phyloP scores from a whole-genome alignment of 2,329 filamentous ascomycete species.

The Talaromyces sp. region DNA sequence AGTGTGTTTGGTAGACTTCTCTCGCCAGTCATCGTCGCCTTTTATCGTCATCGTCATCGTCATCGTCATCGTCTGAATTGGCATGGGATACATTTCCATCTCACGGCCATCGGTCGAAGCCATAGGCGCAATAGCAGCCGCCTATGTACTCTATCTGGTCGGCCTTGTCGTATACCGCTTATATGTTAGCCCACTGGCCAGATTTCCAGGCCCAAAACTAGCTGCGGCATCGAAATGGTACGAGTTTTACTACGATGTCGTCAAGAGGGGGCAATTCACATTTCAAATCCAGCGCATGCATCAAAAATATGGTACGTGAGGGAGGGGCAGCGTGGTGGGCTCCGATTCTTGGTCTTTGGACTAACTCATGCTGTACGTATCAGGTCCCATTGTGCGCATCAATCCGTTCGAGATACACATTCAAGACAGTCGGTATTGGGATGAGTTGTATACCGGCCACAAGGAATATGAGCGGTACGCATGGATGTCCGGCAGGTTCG shows the following conservation, averaged over 20 bases:
- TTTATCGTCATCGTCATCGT: no score
- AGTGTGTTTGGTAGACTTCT: no score
- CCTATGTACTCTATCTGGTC: background rate
- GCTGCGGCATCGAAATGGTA: background rate
- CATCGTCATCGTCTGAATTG: background rate
- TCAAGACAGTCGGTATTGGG: background rate
- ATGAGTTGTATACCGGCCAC: background rate
- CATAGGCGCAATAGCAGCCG: background rate
- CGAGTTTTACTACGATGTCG: background rate
- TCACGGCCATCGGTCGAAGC: background rate
- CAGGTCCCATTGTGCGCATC: background rate
- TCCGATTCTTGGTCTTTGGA: no score
- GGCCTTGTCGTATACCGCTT: background rate
- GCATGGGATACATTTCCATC: background rate
- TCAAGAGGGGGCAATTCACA: background rate
- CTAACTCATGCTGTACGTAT: background rate
- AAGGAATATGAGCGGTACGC: background rate
- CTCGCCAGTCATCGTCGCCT: no score
- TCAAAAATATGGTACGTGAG: background rate
- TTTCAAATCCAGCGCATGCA: background rate
- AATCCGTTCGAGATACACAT: background rate
- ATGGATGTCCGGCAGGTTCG: background rate
- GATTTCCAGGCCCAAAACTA: background rate
- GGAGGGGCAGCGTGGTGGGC: background rate
- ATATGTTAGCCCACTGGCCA: background rate